phyloP scores from a whole-genome alignment of 2,329 filamentous ascomycete genomes.

The Ophiostoma tasmaniense region DNA sequence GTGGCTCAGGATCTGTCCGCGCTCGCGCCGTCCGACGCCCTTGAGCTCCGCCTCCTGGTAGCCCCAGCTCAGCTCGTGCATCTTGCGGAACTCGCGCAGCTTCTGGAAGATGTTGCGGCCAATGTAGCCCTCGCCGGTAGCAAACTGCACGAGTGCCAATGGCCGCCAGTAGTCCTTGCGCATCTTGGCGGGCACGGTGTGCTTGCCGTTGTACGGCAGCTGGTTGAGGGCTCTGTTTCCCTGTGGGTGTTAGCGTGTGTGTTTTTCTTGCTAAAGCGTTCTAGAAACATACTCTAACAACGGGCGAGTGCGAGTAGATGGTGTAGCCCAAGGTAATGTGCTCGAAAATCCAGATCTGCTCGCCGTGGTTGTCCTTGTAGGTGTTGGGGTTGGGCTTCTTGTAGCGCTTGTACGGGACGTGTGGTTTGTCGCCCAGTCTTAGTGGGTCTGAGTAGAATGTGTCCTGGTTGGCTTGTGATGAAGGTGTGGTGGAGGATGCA shows the following conservation, averaged over 20 bases:
- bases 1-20: slow-evolving; percentile 46
- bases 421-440: slow-evolving; percentile 1
- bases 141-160: slow-evolving; percentile 52
- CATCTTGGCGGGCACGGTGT: slow-evolving; percentile 52
- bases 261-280: not conserved
- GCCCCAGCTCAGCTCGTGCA: slow-evolving; percentile 56
- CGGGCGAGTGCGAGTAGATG: slow-evolving; percentile 42
- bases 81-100: slow-evolving; percentile 54
- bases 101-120: slow-evolving; percentile 54
- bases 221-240: slow-evolving; percentile 26
- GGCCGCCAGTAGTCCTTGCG: slow-evolving; percentile 61
- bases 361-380: slow-evolving; percentile 39
- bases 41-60: slow-evolving; percentile 34
- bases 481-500: not conserved
- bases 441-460: not conserved
- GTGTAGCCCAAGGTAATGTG: slow-evolving; percentile 43
- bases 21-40: slow-evolving; percentile 34
- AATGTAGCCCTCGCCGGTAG: slow-evolving; percentile 40
- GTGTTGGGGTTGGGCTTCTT: slow-evolving; percentile 23
- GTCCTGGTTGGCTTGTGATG: not conserved
- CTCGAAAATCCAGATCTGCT: slow-evolving; percentile 49
- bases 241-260: slow-evolving; percentile 18
- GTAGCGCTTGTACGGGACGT: slow-evolving; percentile 18
- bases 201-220: slow-evolving; percentile 59
- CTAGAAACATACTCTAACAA: slow-evolving; percentile 33